Evolutionary conservation across 345 rosid genomes (phyloP), one percentile per base, ranked within the genome.

Genomic region (Eucalyptus cloeziana): DNA sequence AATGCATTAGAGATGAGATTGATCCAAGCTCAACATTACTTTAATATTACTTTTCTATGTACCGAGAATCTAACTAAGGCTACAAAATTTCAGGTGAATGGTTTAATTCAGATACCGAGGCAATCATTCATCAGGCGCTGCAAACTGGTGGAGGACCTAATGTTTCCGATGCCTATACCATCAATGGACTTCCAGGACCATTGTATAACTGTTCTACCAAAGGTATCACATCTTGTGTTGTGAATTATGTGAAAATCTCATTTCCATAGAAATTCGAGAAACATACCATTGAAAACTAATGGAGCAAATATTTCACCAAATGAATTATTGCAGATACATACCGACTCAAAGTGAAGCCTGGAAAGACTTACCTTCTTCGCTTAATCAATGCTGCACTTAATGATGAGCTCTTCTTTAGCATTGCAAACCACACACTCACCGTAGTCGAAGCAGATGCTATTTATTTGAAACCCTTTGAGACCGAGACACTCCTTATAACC

Each of bases 131-230:
- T 17, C 98, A 95, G 89, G 97, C 98, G 44, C 88, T 96, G 5
- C 95, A 93, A 88, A 95, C 95, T 21, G 98, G 98, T 54, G 96
- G 92, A 67, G 96, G 96, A 54, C 98, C 99, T 86, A 97, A 95
- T 91, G 98, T 95, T 27, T 97, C 98, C 9, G 96, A 96, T 88
- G 98, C 97, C 54, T 96, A 93, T 91, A 95, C 98, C 21, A 92
- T 96, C 80, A 95, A 96, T 86, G 96, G 97, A 16, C 93, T 93
- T 87, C 96, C 97, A 49, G 99, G 99, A 64, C 97, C 95, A 5
- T 86, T 96, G 27, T 96, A 97, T 89, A 96, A 96, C 88, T 97
- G 98, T 91, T 96, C 98, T 5, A 91, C 94, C 27, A 94, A 95
- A 88, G 98, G 97, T 96, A 88, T 15, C 54, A 7, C 22, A 54